Conservation (phyloP, 768 basidiomycete genomes). For the Lentinula boryana region DNA sequence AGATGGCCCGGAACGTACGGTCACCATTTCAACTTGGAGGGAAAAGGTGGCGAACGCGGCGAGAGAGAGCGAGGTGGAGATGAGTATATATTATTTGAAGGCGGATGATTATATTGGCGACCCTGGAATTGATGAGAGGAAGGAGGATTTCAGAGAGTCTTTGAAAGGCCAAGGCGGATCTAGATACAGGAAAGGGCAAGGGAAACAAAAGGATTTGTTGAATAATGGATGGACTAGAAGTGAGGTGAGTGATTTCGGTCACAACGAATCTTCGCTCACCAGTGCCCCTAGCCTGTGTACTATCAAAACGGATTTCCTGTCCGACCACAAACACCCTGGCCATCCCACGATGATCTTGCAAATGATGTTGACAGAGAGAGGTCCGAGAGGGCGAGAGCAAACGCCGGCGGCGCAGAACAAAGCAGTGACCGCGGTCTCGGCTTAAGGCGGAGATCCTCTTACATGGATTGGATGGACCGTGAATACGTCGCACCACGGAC, state of each 20-base stretch:
- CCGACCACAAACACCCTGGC: not conserved
- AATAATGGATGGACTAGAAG: not conserved
- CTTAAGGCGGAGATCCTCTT: not conserved
- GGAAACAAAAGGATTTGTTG: not conserved
- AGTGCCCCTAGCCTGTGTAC: not conserved
- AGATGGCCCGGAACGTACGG: slow-evolving; percentile 44
- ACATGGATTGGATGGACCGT: not conserved
- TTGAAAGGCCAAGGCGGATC: not conserved
- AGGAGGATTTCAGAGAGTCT: not conserved
- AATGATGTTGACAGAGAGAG: not conserved
- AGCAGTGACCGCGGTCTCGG: not conserved
- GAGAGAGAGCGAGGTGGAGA: slow-evolving; percentile 9
- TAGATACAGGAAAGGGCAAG: not conserved
- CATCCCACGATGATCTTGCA: not conserved
- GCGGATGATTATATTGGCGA: slow-evolving; percentile 17
- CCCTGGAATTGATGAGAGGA: not conserved
- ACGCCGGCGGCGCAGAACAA: not conserved
- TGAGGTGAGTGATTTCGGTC: not conserved
- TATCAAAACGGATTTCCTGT: not conserved
- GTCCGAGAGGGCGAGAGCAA: not conserved
- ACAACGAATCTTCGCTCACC: not conserved
- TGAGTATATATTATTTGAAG: slow-evolving; percentile 5
- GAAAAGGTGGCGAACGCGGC: slow-evolving; percentile 33
- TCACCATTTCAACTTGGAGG: slow-evolving; percentile 52
- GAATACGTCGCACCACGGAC: not conserved